Evolutionary conservation across 1,139 yeast genomes (phyloP).

Genomic region (Saccharomyces uvarum): DNA sequence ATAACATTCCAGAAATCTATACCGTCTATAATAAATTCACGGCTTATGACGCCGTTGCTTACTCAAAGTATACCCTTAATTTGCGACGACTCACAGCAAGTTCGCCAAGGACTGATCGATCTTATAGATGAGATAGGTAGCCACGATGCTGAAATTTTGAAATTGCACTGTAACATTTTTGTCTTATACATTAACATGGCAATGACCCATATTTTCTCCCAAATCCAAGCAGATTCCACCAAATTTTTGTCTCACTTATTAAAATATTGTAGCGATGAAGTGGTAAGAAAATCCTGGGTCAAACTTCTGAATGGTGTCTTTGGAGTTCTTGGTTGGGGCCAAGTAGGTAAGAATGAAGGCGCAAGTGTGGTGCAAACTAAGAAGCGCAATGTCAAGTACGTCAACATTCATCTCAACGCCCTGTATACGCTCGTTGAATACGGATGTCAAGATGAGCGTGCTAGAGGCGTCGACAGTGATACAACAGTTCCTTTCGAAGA

Average conservation of each 20-base stretch:
- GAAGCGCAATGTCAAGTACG: slow-evolving; percentile 18
- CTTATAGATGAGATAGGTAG: slow-evolving; percentile 46
- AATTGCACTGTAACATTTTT: slow-evolving; percentile 58
- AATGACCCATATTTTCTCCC: slow-evolving; percentile 84
- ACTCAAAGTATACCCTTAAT: slow-evolving; percentile 29
- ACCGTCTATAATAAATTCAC: slow-evolving; percentile 35
- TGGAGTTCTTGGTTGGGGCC: slow-evolving; percentile 56
- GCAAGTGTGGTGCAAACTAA: slow-evolving; percentile 20
- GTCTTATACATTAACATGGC: slow-evolving; percentile 80
- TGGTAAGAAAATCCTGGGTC: slow-evolving; percentile 51
- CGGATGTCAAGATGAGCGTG: slow-evolving; percentile 34
- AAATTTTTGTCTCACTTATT: slow-evolving; percentile 52
- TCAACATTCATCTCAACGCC: slow-evolving; percentile 35
- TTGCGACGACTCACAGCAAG: slow-evolving; percentile 38
- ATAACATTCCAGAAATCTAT: slow-evolving; percentile 40
- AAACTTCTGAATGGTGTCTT: slow-evolving; percentile 52
- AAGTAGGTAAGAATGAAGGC: slow-evolving; percentile 15
- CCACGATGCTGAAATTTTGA: slow-evolving; percentile 50
- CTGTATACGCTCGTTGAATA: slow-evolving; percentile 37
- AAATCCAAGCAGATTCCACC: slow-evolving; percentile 64
- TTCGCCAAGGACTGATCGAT: slow-evolving; percentile 52
- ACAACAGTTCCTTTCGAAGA: slow-evolving; percentile 7
- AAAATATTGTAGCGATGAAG: slow-evolving; percentile 39
- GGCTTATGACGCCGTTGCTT: slow-evolving; percentile 27
- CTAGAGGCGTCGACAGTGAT: slow-evolving; percentile 5